Conservation (phyloP, 495 filamentous ascomycete species). For the Chaetomidium leptoderma region DNA sequence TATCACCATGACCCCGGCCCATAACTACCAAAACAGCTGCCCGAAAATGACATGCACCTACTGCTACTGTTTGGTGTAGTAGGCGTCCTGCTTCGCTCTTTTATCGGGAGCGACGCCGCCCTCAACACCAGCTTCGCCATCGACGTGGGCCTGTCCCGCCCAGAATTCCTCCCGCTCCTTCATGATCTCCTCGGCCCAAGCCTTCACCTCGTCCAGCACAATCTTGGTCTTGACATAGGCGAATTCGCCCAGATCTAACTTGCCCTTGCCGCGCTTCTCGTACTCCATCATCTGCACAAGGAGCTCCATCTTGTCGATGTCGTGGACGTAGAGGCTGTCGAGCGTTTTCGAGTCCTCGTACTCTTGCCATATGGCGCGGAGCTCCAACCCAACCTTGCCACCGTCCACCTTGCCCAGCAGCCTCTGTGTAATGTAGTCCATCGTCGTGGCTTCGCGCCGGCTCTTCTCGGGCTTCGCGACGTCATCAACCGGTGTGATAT, state of each 20-base stretch:
- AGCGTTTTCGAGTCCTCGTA: slow-evolving; percentile 82
- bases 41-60: not conserved
- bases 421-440: slow-evolving; percentile 75
- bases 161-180: slow-evolving; percentile 73
- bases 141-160: slow-evolving; percentile 45
- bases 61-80: slow-evolving; percentile 37
- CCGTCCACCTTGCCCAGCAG: slow-evolving; percentile 72
- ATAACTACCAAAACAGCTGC: not conserved
- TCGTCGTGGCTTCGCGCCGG: slow-evolving; percentile 76
- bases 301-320: slow-evolving; percentile 95
- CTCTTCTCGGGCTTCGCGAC: slow-evolving; percentile 73
- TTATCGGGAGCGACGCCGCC: slow-evolving; percentile 38
- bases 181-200: slow-evolving; percentile 72
- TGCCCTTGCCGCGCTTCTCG: slow-evolving; percentile 63
- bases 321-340: slow-evolving; percentile 87
- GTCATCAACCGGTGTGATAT: slow-evolving; percentile 87
- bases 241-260: slow-evolving; percentile 80
- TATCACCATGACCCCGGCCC: not conserved
- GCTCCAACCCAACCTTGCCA: slow-evolving; percentile 59
- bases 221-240: slow-evolving; percentile 67
- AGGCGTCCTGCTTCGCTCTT: slow-evolving; percentile 38
- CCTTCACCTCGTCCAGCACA: slow-evolving; percentile 68
- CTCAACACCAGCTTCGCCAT: slow-evolving; percentile 38
- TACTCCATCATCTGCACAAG: slow-evolving; percentile 95
- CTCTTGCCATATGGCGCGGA: slow-evolving; percentile 80